Percentiles rank a stretch among this genome's conserved stretches.
Evolutionary conservation across 805 yeast species (phyloP).

Genomic region (Hyphopichia homilentoma): DNA sequence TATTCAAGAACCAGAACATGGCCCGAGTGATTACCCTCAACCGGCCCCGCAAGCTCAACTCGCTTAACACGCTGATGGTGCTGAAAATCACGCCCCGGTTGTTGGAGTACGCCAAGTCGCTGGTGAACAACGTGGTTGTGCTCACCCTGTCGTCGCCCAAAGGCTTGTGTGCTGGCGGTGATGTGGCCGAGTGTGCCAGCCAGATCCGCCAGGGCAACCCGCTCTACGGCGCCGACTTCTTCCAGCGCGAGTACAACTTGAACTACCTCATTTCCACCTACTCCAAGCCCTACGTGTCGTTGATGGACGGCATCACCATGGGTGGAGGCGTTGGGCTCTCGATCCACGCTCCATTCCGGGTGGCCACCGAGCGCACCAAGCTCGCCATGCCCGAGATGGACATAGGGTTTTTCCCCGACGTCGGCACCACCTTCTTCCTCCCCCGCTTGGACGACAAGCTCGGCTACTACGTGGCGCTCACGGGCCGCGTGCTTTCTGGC

Average conservation of each 20-base stretch:
- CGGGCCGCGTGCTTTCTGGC: slow-evolving; percentile 78
- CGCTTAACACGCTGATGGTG: slow-evolving; percentile 76
- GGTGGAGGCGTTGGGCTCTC: slow-evolving; percentile 97
- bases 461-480: slow-evolving; percentile 82
- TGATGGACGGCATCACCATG: slow-evolving; percentile 92
- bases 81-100: slow-evolving; percentile 66
- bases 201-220: slow-evolving; percentile 47
- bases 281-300: slow-evolving; percentile 78
- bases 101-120: slow-evolving; percentile 70
- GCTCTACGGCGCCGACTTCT: slow-evolving; percentile 56
- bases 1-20: slow-evolving; percentile 57
- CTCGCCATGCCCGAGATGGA: slow-evolving; percentile 98
- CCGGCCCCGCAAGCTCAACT: slow-evolving; percentile 80
- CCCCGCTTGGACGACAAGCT: slow-evolving; percentile 78
- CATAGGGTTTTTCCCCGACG: slow-evolving; percentile 95
- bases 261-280: slow-evolving; percentile 79
- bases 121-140: slow-evolving; percentile 59
- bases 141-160: slow-evolving; percentile 62
- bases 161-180: slow-evolving; percentile 96
- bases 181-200: slow-evolving; percentile 76
- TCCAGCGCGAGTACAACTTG: slow-evolving; percentile 75
- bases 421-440: slow-evolving; percentile 87
- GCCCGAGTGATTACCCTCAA: slow-evolving; percentile 75
- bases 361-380: slow-evolving; percentile 87
- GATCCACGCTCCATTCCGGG: slow-evolving; percentile 86